These are phyloP conservation scores for Taphrina pruni DNA, from an alignment of 1,139 yeast species.

Conservation along the genomic window DNA sequence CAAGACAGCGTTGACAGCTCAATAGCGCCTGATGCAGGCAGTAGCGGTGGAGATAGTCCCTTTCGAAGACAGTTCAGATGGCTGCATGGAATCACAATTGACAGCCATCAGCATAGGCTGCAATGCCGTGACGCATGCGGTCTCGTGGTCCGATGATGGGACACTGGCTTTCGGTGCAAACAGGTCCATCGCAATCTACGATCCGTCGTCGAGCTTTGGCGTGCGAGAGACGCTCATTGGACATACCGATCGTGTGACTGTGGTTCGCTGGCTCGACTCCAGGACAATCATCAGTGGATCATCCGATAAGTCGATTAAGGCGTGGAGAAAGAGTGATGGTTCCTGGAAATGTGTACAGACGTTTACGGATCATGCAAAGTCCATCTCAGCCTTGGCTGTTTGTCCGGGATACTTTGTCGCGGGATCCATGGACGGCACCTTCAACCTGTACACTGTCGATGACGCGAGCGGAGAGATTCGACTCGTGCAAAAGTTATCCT, in stretches of 20 bases:
- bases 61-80: not conserved
- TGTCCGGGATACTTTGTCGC: conserved; percentile 57
- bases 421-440: conserved; percentile 70
- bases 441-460: conserved; percentile 59
- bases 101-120: conserved; percentile 23
- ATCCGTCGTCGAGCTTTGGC: conserved; percentile 42
- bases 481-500: conserved; percentile 45
- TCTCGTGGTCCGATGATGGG: conserved; percentile 30
- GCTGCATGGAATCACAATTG: not conserved
- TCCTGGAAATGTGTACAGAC: conserved; percentile 49
- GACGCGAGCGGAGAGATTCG: conserved; percentile 1
- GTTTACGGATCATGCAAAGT: conserved; percentile 55
- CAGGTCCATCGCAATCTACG: conserved; percentile 31
- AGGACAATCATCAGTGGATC: conserved; percentile 64
- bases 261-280: conserved; percentile 51
- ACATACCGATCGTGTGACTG: conserved; percentile 50
- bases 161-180: conserved; percentile 39
- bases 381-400: conserved; percentile 61
- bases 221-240: conserved; percentile 50
- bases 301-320: conserved; percentile 65
- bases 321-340: conserved; percentile 60
- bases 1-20: too few species aligned
- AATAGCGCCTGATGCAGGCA: too few species aligned
- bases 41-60: too few species aligned
- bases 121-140: conserved; percentile 38